Evolutionary conservation across 306 rosid species (phyloP), one percentile per base, ranked within the genome.

Genomic region (Gillenia trifoliata): DNA sequence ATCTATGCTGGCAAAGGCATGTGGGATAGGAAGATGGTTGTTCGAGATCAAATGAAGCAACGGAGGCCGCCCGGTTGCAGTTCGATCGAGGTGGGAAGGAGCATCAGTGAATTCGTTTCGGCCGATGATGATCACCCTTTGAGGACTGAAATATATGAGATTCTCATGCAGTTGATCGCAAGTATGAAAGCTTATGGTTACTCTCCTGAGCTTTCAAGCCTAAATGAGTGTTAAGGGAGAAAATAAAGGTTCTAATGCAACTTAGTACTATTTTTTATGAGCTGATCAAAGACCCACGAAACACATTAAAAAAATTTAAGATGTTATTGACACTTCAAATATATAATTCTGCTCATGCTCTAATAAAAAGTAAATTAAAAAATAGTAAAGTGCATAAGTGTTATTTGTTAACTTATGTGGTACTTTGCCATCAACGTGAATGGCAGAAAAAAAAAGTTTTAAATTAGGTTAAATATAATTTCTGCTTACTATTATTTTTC

Each of bases 1-100:
- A 79, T 89, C 22, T 82, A 85, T 64, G 94, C 91, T 0, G 57
- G 84, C 47, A 83, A 82, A 76, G 88, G 88, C 49, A 75, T 89
- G 91, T 86, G 91, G 93, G 70, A 83, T 43, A 73, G 71, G 72
- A 86, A 89, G 77, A 55, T 85, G 74, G 30, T 57, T 61, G 84
- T 79, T 40, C 81, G 89, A 80, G 80, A 75, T 68, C 85, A 77
- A 64, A 81, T 85, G 62, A 83, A 73, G 72, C 71, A 30, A 41
- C 66, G 85, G 63, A 86, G 85, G 73, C 12, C 82, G 26, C 89
- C 70, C 7, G 76, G 81, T 23, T 77, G 81, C 49, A 83, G 89
- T 66, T 80, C 83, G 64, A 83, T 88, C 67, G 87, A 82, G 73
- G 85, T 81, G 77, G 87, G 70, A 79, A 79, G 55, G 55, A 66